Evolutionary conservation across 768 basidiomycete genomes (phyloP).

Genomic region (Butyriboletus loyo): DNA sequence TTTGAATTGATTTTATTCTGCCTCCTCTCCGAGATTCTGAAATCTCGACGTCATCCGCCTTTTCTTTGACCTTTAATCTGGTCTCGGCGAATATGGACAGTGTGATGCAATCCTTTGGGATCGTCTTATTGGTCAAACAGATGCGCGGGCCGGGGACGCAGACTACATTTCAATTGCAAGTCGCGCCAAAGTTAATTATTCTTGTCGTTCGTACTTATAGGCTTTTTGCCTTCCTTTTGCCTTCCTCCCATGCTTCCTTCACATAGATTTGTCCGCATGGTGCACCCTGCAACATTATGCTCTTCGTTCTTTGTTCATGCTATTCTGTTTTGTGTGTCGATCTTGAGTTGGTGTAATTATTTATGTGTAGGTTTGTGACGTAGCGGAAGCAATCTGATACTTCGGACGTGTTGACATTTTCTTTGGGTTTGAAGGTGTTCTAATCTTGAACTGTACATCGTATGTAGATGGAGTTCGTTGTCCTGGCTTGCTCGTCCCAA

Average conservation of each 20-base stretch:
- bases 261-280: not conserved
- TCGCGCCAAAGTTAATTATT: not conserved
- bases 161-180: conserved; percentile 20
- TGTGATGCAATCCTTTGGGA: conserved; percentile 20
- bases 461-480: not conserved
- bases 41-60: conserved; percentile 18
- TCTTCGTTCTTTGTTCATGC: conserved; percentile 1
- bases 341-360: not conserved
- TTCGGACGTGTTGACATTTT: not conserved
- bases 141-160: conserved; percentile 15
- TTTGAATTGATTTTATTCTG: conserved; percentile 28
- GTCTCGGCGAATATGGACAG: conserved; percentile 14
- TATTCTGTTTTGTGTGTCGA: conserved; percentile 2
- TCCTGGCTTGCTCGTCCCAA: not conserved
- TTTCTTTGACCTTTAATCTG: conserved; percentile 33
- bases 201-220: not conserved
- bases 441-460: not conserved
- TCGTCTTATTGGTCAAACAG: conserved; percentile 33
- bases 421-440: not conserved
- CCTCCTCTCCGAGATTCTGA: conserved; percentile 19
- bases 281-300: not conserved
- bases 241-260: not conserved
- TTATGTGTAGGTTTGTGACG: conserved; percentile 4
- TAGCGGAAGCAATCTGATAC: not conserved
- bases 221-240: not conserved